Evolutionary conservation across 2,329 filamentous ascomycete genomes (phyloP), one percentile per base, ranked within the genome.

Genomic region (Colletotrichum chlorophyti): DNA sequence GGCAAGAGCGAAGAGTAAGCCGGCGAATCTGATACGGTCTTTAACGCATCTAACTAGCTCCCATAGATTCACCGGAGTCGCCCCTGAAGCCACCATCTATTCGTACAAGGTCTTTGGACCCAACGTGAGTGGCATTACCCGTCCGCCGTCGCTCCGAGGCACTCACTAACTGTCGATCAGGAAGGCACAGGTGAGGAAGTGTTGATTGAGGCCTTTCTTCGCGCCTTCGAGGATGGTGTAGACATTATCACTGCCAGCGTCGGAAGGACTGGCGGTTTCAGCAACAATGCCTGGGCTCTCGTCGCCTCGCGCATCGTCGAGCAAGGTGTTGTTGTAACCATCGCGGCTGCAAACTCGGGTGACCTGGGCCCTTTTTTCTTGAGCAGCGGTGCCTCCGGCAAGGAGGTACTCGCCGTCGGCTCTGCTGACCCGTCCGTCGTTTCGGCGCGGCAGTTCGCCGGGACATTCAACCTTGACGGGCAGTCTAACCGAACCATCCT

Each of bases 281-380:
- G 65, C 17, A 69, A 76, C 31, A 76, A 77, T 31, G 74, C 76
- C 7, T 79, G 73, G 77, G 76, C 76, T 2, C 63, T 74, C 2
- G 66, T 80, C 3, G 72, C 76, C 8, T 74, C 70, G 23, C 70
- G 74, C 5, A 69, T 80, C 34, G 76, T 78, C 19, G 65, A 69
- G 15, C 60, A 67, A 52, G 66, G 69, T 17, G 66, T 70, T 4
- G 60, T 69, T 8, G 64, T 70, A 1, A 59, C 50, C 29, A 60
- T 62, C 29, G 59, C 59, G 40, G 59, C 59, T 19, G 59, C 55
- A 0, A 62, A 62, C 34, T 53, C 46, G 10, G 59, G 59, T 12
- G 40, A 64, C 3, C 38, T 59, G 6, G 68, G 67, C 2, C 63
- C 68, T 3, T 70, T 69, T 31, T 53, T 62, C 29, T 17, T 43